Evolutionary conservation across 179 eudicot genomes (phyloP).

Genomic region (Camellia oleifera): DNA sequence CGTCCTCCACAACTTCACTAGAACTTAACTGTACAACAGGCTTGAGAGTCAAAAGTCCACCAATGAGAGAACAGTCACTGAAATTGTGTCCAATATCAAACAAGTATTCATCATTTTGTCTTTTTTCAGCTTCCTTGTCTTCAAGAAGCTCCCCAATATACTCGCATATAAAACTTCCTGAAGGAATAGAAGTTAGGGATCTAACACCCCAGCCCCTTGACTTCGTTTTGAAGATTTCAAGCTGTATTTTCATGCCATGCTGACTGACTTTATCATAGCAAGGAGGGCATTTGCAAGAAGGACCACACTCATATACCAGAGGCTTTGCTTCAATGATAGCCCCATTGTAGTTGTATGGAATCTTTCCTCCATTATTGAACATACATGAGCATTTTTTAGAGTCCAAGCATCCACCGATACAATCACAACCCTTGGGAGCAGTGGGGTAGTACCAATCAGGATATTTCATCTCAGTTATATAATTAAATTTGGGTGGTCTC

Average conservation of each 20-base stretch:
- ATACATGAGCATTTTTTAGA: slow-evolving; percentile 60
- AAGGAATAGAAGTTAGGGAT: slow-evolving; percentile 51
- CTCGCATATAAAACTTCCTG: slow-evolving; percentile 87
- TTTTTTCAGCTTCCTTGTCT: slow-evolving; percentile 74
- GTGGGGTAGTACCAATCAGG: slow-evolving; percentile 50
- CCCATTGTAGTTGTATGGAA: slow-evolving; percentile 67
- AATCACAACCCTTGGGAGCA: slow-evolving; percentile 60
- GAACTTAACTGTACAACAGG: too few species aligned
- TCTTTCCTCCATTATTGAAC: slow-evolving; percentile 60
- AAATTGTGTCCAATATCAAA: slow-evolving; percentile 46
- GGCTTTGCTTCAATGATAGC: slow-evolving; percentile 58
- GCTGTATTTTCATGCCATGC: slow-evolving; percentile 56
- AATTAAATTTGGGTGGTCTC: slow-evolving; percentile 58
- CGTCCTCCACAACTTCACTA: too few species aligned
- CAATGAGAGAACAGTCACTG: too few species aligned
- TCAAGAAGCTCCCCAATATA: slow-evolving; percentile 76
- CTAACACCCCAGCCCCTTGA: slow-evolving; percentile 87
- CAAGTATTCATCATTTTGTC: slow-evolving; percentile 70
- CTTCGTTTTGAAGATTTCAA: slow-evolving; percentile 79
- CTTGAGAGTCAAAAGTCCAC: too few species aligned
- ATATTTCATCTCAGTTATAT: slow-evolving; percentile 53
- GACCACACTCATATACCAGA: slow-evolving; percentile 82
- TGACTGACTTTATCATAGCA: slow-evolving; percentile 77
- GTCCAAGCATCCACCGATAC: slow-evolving; percentile 54
- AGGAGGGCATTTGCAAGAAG: slow-evolving; percentile 71